Percentiles rank a stretch among this genome's conserved stretches.
These are phyloP conservation scores for Anthostomella pinea DNA, from an alignment of 2,329 filamentous ascomycete genomes.

Conservation along the genomic window DNA sequence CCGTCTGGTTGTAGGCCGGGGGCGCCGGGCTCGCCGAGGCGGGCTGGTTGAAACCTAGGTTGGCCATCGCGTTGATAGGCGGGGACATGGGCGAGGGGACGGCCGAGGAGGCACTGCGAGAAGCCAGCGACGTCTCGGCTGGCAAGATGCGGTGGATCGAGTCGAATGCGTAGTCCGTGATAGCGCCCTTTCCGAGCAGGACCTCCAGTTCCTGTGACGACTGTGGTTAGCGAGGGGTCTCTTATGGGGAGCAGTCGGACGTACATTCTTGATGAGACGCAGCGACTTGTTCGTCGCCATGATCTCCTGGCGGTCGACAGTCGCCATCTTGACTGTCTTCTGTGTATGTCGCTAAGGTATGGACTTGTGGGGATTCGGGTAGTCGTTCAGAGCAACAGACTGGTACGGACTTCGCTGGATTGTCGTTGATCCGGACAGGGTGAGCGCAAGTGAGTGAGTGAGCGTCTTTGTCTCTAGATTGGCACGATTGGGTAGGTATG, in stretches of 20 bases:
- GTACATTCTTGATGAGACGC: slow-evolving; percentile 80
- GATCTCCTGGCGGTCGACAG: slow-evolving; percentile 54
- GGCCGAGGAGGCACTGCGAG: slow-evolving; percentile 29
- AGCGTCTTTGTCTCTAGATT: too few relatives aligned
- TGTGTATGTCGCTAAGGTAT: slow-evolving; percentile 1
- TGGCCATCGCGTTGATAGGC: slow-evolving; percentile 38
- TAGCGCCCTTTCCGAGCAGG: slow-evolving; percentile 77
- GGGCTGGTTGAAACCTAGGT: slow-evolving; percentile 36
- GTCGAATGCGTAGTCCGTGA: slow-evolving; percentile 72
- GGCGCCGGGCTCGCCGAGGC: slow-evolving; percentile 39
- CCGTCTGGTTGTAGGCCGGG: slow-evolving; percentile 51
- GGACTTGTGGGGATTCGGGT: background rate
- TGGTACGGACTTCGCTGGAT: too few relatives aligned
- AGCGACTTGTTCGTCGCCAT: slow-evolving; percentile 80
- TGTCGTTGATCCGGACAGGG: too few relatives aligned
- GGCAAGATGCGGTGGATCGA: slow-evolving; percentile 74
- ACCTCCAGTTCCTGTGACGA: slow-evolving; percentile 78
- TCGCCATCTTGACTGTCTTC: slow-evolving; percentile 38
- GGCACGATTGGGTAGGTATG: too few relatives aligned
- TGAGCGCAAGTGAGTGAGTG: too few relatives aligned
- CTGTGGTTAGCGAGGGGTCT: slow-evolving; percentile 5
- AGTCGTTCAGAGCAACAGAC: too few relatives aligned
- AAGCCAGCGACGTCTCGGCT: slow-evolving; percentile 58
- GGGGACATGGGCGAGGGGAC: slow-evolving; percentile 29
- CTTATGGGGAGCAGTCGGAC: slow-evolving; percentile 23